Conservation (phyloP, 805 yeast species). For the Barnettozyma californica region DNA sequence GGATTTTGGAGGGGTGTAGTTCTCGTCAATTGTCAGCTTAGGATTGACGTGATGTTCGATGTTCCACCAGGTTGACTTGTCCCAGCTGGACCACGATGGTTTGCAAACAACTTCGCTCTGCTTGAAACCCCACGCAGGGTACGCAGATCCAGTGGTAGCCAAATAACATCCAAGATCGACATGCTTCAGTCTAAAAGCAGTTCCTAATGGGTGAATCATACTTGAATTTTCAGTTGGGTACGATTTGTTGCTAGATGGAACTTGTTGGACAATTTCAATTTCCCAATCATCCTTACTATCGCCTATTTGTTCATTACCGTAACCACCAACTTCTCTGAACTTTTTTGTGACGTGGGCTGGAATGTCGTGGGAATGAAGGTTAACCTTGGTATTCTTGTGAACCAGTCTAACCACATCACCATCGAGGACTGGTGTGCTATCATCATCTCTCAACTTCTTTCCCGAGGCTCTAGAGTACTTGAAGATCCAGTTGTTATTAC, state of each 20-base stretch:
- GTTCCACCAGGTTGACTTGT: constrained; percentile 87
- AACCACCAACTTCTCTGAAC: constrained; percentile 82
- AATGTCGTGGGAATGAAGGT: constrained; percentile 67
- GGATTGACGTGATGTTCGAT: constrained; percentile 65
- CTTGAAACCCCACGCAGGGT: constrained; percentile 81
- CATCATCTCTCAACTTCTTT: constrained; percentile 26
- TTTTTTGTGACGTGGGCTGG: constrained; percentile 61
- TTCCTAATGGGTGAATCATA: constrained; percentile 68
- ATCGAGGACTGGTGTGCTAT: constrained; percentile 34
- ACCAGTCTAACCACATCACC: constrained; percentile 58
- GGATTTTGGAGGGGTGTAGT: constrained; percentile 55
- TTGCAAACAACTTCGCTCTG: constrained; percentile 79
- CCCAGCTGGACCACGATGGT: constrained; percentile 48
- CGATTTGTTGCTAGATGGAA: constrained; percentile 27
- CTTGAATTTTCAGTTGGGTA: constrained; percentile 44
- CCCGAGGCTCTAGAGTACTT: constrained; percentile 47
- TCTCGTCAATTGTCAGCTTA: constrained; percentile 48
- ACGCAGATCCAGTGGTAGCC: constrained; percentile 63
- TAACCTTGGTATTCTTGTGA: constrained; percentile 58
- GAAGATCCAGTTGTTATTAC: constrained; percentile 64
- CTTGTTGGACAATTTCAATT: constrained; percentile 70
- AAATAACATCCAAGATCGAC: constrained; percentile 65
- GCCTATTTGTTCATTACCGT: constrained; percentile 66
- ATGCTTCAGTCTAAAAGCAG: constrained; percentile 65
- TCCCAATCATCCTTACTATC: constrained; percentile 90